Percentiles rank a stretch among this genome's conserved stretches.
phyloP scores from a whole-genome alignment of 2,329 filamentous ascomycete genomes.

The Monosporascus sp. region DNA sequence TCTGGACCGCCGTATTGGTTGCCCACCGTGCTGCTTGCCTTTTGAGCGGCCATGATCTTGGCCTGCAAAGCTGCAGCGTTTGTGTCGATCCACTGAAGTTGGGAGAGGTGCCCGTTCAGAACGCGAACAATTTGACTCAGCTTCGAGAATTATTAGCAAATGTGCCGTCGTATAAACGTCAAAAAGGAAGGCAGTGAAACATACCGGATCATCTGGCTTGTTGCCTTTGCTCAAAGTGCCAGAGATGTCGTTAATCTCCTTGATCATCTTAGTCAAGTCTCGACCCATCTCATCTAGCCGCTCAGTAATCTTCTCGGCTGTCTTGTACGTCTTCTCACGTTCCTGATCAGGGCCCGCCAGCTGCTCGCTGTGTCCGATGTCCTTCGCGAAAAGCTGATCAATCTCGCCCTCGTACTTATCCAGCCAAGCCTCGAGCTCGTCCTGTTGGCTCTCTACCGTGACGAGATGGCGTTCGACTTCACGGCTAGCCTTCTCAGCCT shows the following conservation, averaged over 20 bases:
- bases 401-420: slow-evolving; percentile 90
- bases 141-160: slow-evolving; percentile 35
- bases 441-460: slow-evolving; percentile 86
- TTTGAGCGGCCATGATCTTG: slow-evolving; percentile 79
- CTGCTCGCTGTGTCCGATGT: slow-evolving; percentile 69
- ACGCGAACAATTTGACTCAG: slow-evolving; percentile 93
- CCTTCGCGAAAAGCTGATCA: slow-evolving; percentile 77
- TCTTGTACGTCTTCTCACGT: slow-evolving; percentile 90
- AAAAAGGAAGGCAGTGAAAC: slow-evolving; percentile 31
- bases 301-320: slow-evolving; percentile 88
- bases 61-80: slow-evolving; percentile 75
- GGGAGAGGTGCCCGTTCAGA: slow-evolving; percentile 85
- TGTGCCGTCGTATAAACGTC: slow-evolving; percentile 6
- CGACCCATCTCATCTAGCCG: slow-evolving; percentile 90
- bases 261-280: slow-evolving; percentile 92
- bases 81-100: slow-evolving; percentile 89
- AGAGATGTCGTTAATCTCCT: slow-evolving; percentile 95
- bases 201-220: slow-evolving; percentile 81
- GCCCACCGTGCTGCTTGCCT: slow-evolving; percentile 61
- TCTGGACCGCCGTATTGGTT: slow-evolving; percentile 55
- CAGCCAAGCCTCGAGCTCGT: slow-evolving; percentile 81
- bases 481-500: slow-evolving; percentile 85
- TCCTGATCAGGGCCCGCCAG: slow-evolving; percentile 89
- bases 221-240: slow-evolving; percentile 80
- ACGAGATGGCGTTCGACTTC: slow-evolving; percentile 91